These are phyloP conservation scores for Saccharomyces uvarum DNA, from an alignment of 1,139 yeast species.

Conservation along the genomic window DNA sequence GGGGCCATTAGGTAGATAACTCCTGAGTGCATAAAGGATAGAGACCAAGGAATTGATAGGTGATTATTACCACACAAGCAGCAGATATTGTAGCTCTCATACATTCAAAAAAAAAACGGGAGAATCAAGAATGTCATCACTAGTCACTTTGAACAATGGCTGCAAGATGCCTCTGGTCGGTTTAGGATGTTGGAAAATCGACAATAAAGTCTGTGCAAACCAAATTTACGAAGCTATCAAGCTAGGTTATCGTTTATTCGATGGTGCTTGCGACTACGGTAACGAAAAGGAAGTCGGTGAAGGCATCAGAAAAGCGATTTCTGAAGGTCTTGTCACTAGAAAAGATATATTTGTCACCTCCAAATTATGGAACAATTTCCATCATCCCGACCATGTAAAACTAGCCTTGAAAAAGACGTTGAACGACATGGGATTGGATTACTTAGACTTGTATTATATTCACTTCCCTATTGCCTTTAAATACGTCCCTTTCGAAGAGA, in stretches of 20 bases:
- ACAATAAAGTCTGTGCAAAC: constrained; percentile 48
- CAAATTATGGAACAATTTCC: constrained; percentile 75
- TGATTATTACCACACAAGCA: background rate
- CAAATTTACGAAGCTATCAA: constrained; percentile 61
- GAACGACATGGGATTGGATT: constrained; percentile 56
- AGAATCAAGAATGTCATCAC: constrained; percentile 14
- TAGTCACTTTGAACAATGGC: constrained; percentile 51
- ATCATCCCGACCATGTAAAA: constrained; percentile 46
- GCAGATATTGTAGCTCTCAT: background rate
- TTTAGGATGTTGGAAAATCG: constrained; percentile 63
- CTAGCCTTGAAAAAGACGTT: constrained; percentile 57
- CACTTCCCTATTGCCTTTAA: constrained; percentile 77
- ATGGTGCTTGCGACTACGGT: constrained; percentile 74
- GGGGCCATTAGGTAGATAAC: background rate
- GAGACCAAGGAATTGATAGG: background rate
- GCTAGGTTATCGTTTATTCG: constrained; percentile 66
- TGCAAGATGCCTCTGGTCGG: constrained; percentile 57
- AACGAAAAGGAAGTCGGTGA: constrained; percentile 69
- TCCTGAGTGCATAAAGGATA: background rate
- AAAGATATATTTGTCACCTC: constrained; percentile 70
- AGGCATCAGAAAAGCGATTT: constrained; percentile 57
- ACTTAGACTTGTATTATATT: constrained; percentile 65
- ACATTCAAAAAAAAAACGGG: background rate
- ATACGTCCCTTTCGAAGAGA: constrained; percentile 61
- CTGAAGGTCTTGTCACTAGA: constrained; percentile 61